Evolutionary conservation across 2,329 filamentous ascomycete species (phyloP).

Genomic region (Metarhizium sp.): DNA sequence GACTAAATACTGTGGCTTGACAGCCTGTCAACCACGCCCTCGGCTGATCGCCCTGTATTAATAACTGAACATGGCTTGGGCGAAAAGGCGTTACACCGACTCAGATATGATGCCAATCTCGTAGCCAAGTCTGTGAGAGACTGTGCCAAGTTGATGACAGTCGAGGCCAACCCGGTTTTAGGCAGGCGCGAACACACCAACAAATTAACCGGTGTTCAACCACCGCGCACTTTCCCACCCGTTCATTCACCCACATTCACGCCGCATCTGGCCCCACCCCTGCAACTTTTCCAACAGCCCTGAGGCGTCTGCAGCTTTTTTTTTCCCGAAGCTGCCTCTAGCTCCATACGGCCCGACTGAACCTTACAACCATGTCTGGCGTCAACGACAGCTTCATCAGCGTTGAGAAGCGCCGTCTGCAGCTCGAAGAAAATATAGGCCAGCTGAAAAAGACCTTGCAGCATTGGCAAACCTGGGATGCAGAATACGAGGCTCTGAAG

Average conservation of each 20-base stretch:
- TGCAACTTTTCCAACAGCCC: not conserved
- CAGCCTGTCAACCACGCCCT: not conserved
- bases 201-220: slow-evolving; percentile 17
- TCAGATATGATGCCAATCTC: no score
- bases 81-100: no score
- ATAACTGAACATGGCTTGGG: no score
- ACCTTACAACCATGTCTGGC: slow-evolving; percentile 25
- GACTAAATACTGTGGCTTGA: not conserved
- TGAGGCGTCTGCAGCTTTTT: not conserved
- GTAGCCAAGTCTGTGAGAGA: no score
- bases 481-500: slow-evolving; percentile 82
- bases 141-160: no score
- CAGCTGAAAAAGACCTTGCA: slow-evolving; percentile 65
- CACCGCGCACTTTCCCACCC: slow-evolving; percentile 3
- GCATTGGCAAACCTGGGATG: slow-evolving; percentile 86
- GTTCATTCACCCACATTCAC: slow-evolving; percentile 3
- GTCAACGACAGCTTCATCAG: slow-evolving; percentile 47
- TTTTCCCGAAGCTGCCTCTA: not conserved
- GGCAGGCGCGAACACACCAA: not conserved
- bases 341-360: not conserved
- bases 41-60: no score
- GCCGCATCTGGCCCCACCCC: not conserved
- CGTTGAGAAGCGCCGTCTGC: slow-evolving; percentile 64
- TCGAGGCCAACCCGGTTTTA: not conserved
- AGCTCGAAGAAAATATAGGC: slow-evolving; percentile 64